Base-by-base conservation (phyloP, 169 alveolate genomes). In the Plasmodium chabaudi region DNA sequence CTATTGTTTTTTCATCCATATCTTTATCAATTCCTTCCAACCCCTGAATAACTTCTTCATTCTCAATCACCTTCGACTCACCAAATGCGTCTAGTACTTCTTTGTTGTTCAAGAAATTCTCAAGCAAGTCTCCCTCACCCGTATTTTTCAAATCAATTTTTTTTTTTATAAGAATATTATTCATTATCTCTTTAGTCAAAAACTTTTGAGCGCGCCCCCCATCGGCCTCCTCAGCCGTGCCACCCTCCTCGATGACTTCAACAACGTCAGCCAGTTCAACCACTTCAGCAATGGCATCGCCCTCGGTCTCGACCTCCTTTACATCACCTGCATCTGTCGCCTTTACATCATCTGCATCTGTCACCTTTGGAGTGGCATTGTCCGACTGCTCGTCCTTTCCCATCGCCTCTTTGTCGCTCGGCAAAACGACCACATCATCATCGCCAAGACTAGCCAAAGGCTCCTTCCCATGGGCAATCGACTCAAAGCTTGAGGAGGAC, bases 21-120 rank as follows among this genome's bases (percentile, higher is more conserved):
- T 34, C 42, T 3, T 34, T 7, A 34, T 5, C 5, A 3, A 34
- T 34, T 3, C 42, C 42, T 34, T 34, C 42, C 6, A 34, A 3
- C 5, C 42, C 42, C 5, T 34, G 42, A 34, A 70, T 4, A 57
- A 7, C 53, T 4, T 19, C 13, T 2, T 57, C 23, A 34, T 42
- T 57, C 1, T 10, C 15, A 2, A 1, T 53, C 9, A 44, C 79
- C 1, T 17, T 46, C 5, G 39, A 51, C 23, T 5, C 51, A n/a
- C 57, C 44, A 34, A 77, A 77, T 46, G 56, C 12, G 15, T 77
- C 88, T 75, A 77, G 12, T 55, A 63, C 10, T 67, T 63, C 56
- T 27, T 77, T 77, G 25, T 47, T 64, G 42, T 53, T 49, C 23
- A 77, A 55, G 1, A 77, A n/a, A 10, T 25, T 42, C 57, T 77